Evolutionary conservation across 768 basidiomycete genomes (phyloP), one percentile per base, ranked within the genome.

Genomic region (Cyclocybe aegerita): DNA sequence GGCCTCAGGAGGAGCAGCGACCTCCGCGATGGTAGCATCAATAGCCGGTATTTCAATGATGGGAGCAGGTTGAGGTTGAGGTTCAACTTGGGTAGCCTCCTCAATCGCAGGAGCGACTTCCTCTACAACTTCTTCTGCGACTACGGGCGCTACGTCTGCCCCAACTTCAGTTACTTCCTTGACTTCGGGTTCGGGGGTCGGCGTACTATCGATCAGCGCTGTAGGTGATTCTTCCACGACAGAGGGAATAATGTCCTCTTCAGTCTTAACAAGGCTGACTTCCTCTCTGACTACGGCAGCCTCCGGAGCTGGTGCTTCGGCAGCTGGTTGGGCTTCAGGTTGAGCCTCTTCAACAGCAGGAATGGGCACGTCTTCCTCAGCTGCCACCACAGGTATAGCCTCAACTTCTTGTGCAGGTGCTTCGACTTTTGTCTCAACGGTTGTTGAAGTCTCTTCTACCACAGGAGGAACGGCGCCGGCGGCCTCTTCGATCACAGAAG

Each of bases 21-120:
- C 5, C 4, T 23, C 23, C 23, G 23, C 3, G 4, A 23, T 23
- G 23, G 23, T 23, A 5, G 23, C 40, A 15, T 45, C 43, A 15
- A 12, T 29, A 45, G 30, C 29, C 4, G 16, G 8, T 7, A 29
- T 29, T 9, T 7, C 16, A 15, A 9, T 14, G 9, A 15, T 14
- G 7, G 40, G 6, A 10, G 40, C 29, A 29, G 11, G 10, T n/a
- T 4, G 16, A 14, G 7, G 23, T 43, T 46, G 40, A 4, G 55
- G 42, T 36, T 57, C 62, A 29, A 39, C 50, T 35, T 39, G 40
- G 10, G 54, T 36, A 30, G 48, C 36, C 23, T 53, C 63, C 31
- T 57, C 56, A 16, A 34, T 52, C 33, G 43, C 53, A 30, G 49
- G 39, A 4, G 46, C 57, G 23, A 23, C 4, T 5, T 23, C 23